These are phyloP conservation scores for Gliomastix tumulicola DNA, from an alignment of 2,329 filamentous ascomycete genomes.

Conservation along the genomic window DNA sequence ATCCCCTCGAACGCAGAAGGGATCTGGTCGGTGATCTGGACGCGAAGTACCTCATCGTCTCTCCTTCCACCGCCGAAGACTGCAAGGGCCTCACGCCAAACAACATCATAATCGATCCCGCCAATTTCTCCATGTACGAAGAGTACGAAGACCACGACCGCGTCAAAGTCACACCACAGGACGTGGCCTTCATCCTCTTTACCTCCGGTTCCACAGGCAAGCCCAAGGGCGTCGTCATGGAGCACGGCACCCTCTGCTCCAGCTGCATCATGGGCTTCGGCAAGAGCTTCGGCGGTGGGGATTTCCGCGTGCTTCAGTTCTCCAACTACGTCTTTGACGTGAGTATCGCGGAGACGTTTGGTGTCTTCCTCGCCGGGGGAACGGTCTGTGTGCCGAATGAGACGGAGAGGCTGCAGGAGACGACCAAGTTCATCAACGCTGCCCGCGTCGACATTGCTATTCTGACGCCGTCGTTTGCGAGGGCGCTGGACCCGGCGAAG, in stretches of 20 bases:
- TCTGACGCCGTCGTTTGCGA: background rate
- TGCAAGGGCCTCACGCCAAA: background rate
- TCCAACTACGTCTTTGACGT: constrained; percentile 44
- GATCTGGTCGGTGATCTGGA: background rate
- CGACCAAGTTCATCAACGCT: background rate
- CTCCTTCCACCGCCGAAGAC: background rate
- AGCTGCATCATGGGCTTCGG: background rate
- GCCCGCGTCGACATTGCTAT: background rate
- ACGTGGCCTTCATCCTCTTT: constrained; percentile 8
- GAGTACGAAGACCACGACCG: background rate
- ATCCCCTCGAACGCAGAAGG: constrained; percentile 1
- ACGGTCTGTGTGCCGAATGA: constrained; percentile 13
- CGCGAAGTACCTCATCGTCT: constrained; percentile 6
- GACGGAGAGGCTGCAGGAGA: constrained; percentile 7
- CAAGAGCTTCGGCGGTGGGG: background rate
- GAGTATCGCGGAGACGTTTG: constrained; percentile 22
- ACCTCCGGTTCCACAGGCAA: constrained; percentile 9
- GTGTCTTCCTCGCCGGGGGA: constrained; percentile 10
- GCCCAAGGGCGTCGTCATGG: constrained; percentile 8
- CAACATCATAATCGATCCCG: background rate
- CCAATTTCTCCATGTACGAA: background rate
- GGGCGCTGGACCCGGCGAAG: background rate
- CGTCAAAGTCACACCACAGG: background rate
- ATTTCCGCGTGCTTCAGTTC: constrained; percentile 45
- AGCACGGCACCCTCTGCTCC: constrained; percentile 8